Evolutionary conservation across 2,329 filamentous ascomycete genomes (phyloP).

Genomic region (Botryotinia globosa): DNA sequence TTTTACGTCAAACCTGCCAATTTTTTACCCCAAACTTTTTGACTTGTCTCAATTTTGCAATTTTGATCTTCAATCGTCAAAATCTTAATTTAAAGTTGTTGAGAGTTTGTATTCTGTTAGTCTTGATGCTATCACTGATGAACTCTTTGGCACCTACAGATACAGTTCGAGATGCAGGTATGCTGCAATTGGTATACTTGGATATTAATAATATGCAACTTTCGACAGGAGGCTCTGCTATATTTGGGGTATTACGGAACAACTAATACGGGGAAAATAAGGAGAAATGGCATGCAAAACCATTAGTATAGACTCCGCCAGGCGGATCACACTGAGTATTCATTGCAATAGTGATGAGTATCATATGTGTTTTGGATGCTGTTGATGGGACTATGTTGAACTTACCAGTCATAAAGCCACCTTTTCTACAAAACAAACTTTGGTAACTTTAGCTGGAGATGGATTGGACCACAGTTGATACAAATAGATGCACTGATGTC

Average conservation of each 20-base stretch:
- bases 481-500: slow-evolving; percentile 37
- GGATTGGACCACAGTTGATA: not conserved
- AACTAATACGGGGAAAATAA: slow-evolving; percentile 44
- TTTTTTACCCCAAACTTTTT: too few relatives aligned
- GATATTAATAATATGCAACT: slow-evolving; percentile 62
- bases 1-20: not conserved
- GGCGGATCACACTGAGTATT: slow-evolving; percentile 52
- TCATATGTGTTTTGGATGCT: slow-evolving; percentile 54
- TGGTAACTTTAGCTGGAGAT: not conserved
- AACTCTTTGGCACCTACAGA: slow-evolving; percentile 25
- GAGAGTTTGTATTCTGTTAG: not conserved
- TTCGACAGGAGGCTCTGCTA: slow-evolving; percentile 51
- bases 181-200: slow-evolving; percentile 41
- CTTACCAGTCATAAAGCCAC: slow-evolving; percentile 47
- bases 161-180: slow-evolving; percentile 35
- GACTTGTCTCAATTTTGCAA: not conserved
- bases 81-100: not conserved
- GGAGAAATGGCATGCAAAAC: slow-evolving; percentile 50
- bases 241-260: slow-evolving; percentile 41
- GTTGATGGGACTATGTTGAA: slow-evolving; percentile 51
- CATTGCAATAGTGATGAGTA: slow-evolving; percentile 56
- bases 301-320: slow-evolving; percentile 52
- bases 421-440: slow-evolving; percentile 45
- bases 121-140: slow-evolving; percentile 24
- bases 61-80: not conserved